These are phyloP conservation scores for Lasiosphaeriaceae sp. DNA, from an alignment of 495 filamentous ascomycete species.

Conservation along the genomic window DNA sequence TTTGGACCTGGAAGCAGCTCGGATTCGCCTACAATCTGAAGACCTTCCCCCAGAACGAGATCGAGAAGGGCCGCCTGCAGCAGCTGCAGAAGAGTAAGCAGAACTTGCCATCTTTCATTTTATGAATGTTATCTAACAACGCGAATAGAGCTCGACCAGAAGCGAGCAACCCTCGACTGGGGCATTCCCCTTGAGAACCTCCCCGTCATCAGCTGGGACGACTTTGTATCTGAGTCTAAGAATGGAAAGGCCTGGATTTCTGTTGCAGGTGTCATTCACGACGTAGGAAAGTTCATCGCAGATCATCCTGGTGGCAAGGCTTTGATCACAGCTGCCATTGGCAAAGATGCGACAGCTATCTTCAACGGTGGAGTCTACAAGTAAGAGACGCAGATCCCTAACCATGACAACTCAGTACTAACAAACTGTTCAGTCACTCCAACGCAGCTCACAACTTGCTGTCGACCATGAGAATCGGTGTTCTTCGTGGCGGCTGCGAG, in stretches of 20 bases:
- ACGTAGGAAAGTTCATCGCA: slow-evolving; percentile 91
- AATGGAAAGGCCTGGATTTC: slow-evolving; percentile 78
- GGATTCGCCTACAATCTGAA: slow-evolving; percentile 94
- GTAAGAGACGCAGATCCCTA: neutral
- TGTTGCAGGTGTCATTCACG: slow-evolving; percentile 93
- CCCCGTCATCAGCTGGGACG: slow-evolving; percentile 95
- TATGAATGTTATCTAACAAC: too few relatives aligned
- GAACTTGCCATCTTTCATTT: too few relatives aligned
- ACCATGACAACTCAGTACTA: neutral
- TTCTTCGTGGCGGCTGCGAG: slow-evolving; percentile 92
- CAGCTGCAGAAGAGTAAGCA: slow-evolving; percentile 81
- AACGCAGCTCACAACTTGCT: slow-evolving; percentile 98
- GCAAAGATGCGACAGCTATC: slow-evolving; percentile 97
- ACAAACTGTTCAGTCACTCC: slow-evolving; percentile 55
- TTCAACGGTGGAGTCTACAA: slow-evolving; percentile 99
- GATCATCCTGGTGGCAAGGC: slow-evolving; percentile 96
- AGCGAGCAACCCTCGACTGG: slow-evolving; percentile 90
- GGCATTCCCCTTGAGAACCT: slow-evolving; percentile 90
- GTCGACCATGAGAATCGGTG: slow-evolving; percentile 93
- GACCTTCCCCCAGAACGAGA: slow-evolving; percentile 96
- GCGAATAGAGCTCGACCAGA: slow-evolving; percentile 73
- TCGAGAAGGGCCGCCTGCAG: slow-evolving; percentile 97
- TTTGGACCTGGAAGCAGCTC: slow-evolving; percentile 90
- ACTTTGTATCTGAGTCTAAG: slow-evolving; percentile 83
- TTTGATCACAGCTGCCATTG: slow-evolving; percentile 86